Evolutionary conservation across 2,329 filamentous ascomycete species (phyloP).

Genomic region (Monosporascus sp.): DNA sequence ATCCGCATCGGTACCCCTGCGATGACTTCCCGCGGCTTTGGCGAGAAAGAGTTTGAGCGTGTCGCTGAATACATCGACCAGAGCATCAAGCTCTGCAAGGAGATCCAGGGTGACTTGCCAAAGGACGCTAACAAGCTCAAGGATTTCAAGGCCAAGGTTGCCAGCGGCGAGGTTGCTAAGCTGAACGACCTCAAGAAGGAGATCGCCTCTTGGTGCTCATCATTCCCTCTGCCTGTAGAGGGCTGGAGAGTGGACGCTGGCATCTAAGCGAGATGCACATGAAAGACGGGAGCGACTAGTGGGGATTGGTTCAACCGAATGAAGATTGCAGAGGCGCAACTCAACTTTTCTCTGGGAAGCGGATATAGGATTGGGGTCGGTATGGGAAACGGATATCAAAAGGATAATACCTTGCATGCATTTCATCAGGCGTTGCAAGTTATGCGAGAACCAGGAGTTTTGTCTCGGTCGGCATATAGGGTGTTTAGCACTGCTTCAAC

Average conservation of each 20-base stretch:
- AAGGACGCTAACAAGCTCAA: conserved; percentile 99
- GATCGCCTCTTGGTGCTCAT: conserved; percentile 79
- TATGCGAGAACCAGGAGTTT: conserved; percentile 21
- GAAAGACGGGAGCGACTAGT: conserved; percentile 10
- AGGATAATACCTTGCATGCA: conserved; percentile 22
- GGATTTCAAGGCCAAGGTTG: conserved; percentile 96
- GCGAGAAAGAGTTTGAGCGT: conserved; percentile 84
- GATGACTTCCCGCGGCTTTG: conserved; percentile 95
- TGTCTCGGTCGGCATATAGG: conserved; percentile 18
- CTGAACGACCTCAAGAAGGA: conserved; percentile 85
- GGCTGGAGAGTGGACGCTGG: conserved; percentile 61
- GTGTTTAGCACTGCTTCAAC: conserved; percentile 35
- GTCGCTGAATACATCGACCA: conserved; percentile 87
- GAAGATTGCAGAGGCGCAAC: conserved; percentile 22
- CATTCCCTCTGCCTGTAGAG: conserved; percentile 88
- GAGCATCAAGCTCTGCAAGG: conserved; percentile 84
- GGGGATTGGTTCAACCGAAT: conserved; percentile 25
- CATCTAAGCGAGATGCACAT: conserved; percentile 37
- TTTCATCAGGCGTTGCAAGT: conserved; percentile 31
- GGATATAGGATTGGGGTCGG: conserved; percentile 16
- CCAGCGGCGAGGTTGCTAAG: conserved; percentile 69
- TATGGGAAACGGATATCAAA: conserved; percentile 18
- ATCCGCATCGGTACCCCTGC: conserved; percentile 95
- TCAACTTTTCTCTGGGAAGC: conserved; percentile 26
- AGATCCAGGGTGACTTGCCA: conserved; percentile 76